Conservation (phyloP, 2,329 filamentous ascomycete genomes). For the Colletotrichum camelliae region DNA sequence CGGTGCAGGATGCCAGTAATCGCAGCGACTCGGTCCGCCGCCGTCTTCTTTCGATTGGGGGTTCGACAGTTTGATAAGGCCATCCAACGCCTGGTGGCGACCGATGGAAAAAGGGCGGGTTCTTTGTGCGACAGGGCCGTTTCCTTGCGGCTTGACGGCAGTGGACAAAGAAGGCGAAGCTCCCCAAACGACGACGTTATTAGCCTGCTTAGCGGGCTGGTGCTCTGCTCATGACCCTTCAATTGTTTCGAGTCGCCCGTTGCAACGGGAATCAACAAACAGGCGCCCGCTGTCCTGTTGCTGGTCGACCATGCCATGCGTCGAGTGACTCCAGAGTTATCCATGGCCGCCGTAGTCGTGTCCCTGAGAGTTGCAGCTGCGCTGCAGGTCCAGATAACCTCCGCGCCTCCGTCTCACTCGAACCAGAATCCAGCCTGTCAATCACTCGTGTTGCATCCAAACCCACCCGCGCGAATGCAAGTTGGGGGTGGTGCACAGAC, state of each 20-base stretch:
- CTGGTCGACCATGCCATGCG: background rate
- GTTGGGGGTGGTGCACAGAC: conserved; percentile 22
- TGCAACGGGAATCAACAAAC: conserved; percentile 11
- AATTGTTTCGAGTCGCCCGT: conserved; percentile 14
- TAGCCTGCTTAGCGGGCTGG: background rate
- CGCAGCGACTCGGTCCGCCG: background rate
- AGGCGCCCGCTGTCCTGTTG: background rate
- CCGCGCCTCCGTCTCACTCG: conserved; percentile 6
- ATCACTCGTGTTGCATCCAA: conserved; percentile 12
- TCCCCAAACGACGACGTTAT: background rate
- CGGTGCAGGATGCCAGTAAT: background rate
- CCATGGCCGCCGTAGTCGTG: background rate
- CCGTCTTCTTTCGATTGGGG: background rate
- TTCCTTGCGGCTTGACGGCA: background rate
- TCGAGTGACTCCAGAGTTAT: background rate
- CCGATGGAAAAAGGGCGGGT: background rate
- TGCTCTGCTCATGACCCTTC: conserved; percentile 1
- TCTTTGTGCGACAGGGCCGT: conserved; percentile 3
- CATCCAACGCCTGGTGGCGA: background rate
- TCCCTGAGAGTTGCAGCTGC: conserved; percentile 21
- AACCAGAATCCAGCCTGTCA: conserved; percentile 13
- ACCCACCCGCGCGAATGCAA: conserved; percentile 10
- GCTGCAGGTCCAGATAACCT: background rate
- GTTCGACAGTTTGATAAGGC: background rate
- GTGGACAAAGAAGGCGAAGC: conserved; percentile 13